phyloP scores from a whole-genome alignment of 1,284 basidiomycete species.

The Agaricales sp. region DNA sequence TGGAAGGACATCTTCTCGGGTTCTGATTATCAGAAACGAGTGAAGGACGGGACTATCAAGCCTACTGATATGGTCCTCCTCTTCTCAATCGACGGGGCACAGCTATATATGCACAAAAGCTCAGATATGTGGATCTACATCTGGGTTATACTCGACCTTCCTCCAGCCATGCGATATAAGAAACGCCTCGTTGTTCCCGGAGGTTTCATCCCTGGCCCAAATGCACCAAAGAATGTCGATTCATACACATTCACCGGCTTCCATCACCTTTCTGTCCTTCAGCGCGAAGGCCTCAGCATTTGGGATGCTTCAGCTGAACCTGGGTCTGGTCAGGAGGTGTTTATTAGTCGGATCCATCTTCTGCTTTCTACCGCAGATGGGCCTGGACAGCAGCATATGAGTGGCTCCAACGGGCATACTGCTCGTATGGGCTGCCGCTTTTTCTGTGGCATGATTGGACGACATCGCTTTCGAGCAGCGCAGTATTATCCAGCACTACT shows the following conservation, averaged over 20 bases:
- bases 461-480: conserved; percentile 12
- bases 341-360: conserved; percentile 14
- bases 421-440: conserved; percentile 20
- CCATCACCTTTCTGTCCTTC: conserved; percentile 15
- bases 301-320: conserved; percentile 11
- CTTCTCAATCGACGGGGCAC: conserved; percentile 21
- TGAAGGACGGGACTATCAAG: conserved; percentile 12
- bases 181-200: conserved; percentile 18
- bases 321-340: background rate
- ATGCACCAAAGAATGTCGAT: conserved; percentile 21
- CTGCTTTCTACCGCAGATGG: conserved; percentile 21
- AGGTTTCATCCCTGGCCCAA: conserved; percentile 18
- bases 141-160: conserved; percentile 18
- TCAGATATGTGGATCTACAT: conserved; percentile 23
- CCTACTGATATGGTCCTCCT: conserved; percentile 16
- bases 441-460: conserved; percentile 16
- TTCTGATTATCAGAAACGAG: conserved; percentile 11
- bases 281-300: conserved; percentile 14
- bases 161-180: conserved; percentile 18
- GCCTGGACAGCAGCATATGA: conserved; percentile 18
- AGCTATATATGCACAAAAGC: conserved; percentile 18
- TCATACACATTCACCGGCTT: conserved; percentile 21
- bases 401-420: conserved; percentile 22
- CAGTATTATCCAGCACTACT: conserved; percentile 16
- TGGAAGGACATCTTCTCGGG: conserved; percentile 13